These are phyloP conservation scores for Penicillium tannophilum DNA, from an alignment of 495 filamentous ascomycete genomes.

Conservation along the genomic window DNA sequence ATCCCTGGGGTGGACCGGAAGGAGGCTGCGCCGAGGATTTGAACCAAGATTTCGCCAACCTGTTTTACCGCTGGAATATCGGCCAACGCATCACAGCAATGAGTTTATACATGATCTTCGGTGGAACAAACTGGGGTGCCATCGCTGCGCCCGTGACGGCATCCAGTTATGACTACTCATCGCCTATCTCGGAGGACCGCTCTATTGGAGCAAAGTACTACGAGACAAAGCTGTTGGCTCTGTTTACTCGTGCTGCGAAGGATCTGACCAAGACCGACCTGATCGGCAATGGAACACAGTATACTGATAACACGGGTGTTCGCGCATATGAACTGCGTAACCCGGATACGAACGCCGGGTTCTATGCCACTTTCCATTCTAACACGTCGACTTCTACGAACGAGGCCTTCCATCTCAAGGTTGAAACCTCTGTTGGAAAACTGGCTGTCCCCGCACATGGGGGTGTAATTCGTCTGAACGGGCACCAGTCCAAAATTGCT, in stretches of 20 bases:
- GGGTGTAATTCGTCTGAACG: conserved; percentile 52
- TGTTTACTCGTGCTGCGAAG: conserved; percentile 56
- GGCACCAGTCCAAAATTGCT: conserved; percentile 61
- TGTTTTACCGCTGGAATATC: conserved; percentile 62
- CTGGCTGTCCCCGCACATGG: conserved; percentile 48
- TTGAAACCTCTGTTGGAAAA: conserved; percentile 56
- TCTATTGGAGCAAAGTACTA: conserved; percentile 58
- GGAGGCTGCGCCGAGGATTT: conserved; percentile 52
- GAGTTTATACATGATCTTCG: conserved; percentile 63
- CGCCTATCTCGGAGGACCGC: conserved; percentile 61
- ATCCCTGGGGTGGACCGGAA: conserved; percentile 61
- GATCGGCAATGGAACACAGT: conserved; percentile 59
- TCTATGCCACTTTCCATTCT: conserved; percentile 58
- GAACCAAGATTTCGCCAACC: conserved; percentile 55
- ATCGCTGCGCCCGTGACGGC: conserved; percentile 49
- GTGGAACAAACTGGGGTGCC: conserved; percentile 60
- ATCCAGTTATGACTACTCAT: conserved; percentile 62
- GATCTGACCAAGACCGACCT: conserved; percentile 57
- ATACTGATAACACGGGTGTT: conserved; percentile 51
- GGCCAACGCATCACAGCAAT: conserved; percentile 55
- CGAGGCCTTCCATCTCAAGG: conserved; percentile 53
- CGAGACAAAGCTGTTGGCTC: conserved; percentile 59
- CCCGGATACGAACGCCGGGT: conserved; percentile 53
- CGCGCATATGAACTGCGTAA: conserved; percentile 56
- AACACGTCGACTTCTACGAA: conserved; percentile 46